Base-by-base conservation (phyloP, 2,329 filamentous ascomycete species). In the Oidium heveae region DNA sequence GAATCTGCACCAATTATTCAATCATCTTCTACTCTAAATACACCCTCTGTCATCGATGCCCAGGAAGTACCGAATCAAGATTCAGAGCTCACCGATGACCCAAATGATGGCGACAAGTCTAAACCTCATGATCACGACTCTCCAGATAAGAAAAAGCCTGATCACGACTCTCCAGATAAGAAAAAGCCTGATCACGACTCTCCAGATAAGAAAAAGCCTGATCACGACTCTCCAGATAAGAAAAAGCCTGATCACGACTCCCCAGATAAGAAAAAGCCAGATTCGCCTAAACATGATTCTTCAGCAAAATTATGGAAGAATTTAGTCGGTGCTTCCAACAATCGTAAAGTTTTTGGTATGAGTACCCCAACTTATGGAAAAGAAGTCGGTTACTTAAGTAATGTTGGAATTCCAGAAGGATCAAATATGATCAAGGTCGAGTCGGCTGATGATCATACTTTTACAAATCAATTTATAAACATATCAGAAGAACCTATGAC, bases 401-500 rank as follows among this genome's bases (percentile, higher is more conserved):
- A 65, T 54, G 54, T 56, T 49, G 63, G 63, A 7, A 22, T 1
- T 9, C 61, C 63, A 55, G 60, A 65, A 15, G 62, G 59, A 28
- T 58, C 60, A n/a, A 65, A 65, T 54, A 57, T 64, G 2, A 63
- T 64, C 22, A 61, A 61, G 54, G 62, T 61, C 18, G 34, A 46
- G 18, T 59, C 61, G 0, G 43, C 55, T 0, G 43, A 51, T 0
- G 58, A 56, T 33, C 58, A 64, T 36, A 49, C 56, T 8, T 65
- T 58, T 57, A 65, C 63, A 20, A 58, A 55, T 37, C 57, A 58
- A 4, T 64, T 62, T 54, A 43, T 55, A 24, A 65, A 65, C 55
- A 60, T 60, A 5, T 55, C 56, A 15, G 54, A 51, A 1, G 39
- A 52, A 24, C 0, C 51, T 2, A 64, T 64, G 46, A 61, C 58